phyloP scores from a whole-genome alignment of 495 filamentous ascomycete genomes.

The Eremomyces bilateralis region DNA sequence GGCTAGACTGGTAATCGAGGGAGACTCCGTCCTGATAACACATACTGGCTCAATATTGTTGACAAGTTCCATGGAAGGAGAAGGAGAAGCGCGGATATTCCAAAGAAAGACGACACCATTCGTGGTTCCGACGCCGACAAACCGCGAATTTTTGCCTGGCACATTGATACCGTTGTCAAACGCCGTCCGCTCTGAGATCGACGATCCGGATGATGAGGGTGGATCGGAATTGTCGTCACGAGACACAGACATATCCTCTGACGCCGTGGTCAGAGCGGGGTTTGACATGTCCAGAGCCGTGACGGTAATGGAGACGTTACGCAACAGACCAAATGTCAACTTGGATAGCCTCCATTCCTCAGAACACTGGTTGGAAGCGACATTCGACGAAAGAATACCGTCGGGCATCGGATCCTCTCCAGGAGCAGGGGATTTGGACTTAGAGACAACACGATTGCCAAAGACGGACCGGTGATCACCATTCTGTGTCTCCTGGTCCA shows the following conservation, averaged over 20 bases:
- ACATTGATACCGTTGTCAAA: too few relatives aligned
- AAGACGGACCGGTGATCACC: too few relatives aligned
- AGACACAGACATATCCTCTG: too few relatives aligned
- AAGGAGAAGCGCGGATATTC: slow-evolving; percentile 50
- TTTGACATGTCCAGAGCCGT: slow-evolving; percentile 56
- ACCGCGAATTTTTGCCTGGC: slow-evolving; percentile 69
- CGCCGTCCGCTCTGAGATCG: too few relatives aligned
- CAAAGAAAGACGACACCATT: slow-evolving; percentile 62
- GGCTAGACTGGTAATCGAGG: slow-evolving; percentile 67
- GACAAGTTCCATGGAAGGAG: slow-evolving; percentile 26
- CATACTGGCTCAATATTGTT: slow-evolving; percentile 43
- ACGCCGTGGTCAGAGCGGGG: slow-evolving; percentile 41
- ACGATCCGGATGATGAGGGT: slow-evolving; percentile 25
- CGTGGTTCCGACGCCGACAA: slow-evolving; percentile 55
- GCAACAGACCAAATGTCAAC: slow-evolving; percentile 26
- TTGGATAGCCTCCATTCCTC: background rate
- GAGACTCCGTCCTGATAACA: slow-evolving; percentile 78
- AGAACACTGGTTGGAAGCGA: too few relatives aligned
- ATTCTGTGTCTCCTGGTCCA: too few relatives aligned
- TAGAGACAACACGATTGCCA: too few relatives aligned
- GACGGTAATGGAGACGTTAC: slow-evolving; percentile 12
- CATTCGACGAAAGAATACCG: too few relatives aligned
- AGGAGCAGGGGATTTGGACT: too few relatives aligned
- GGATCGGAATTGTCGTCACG: too few relatives aligned
- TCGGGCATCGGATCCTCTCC: too few relatives aligned